Percentiles rank a stretch among this genome's conserved stretches.
These are phyloP conservation scores for Rhododendron williamsianum DNA, from an alignment of 148 eudicot genomes.

Conservation along the genomic window DNA sequence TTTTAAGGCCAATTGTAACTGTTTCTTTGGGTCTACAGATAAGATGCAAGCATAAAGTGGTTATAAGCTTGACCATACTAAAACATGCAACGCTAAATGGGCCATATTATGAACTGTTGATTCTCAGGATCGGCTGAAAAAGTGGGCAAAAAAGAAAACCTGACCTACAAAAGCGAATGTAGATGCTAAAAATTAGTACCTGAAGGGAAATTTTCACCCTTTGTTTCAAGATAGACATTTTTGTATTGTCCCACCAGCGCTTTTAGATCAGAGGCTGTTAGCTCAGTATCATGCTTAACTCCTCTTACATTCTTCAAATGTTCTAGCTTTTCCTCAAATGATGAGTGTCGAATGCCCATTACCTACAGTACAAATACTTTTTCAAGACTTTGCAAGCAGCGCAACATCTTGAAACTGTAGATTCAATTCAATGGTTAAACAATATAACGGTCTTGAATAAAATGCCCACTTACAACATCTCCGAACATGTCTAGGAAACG, in stretches of 20 bases:
- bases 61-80: neutral
- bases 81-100: neutral
- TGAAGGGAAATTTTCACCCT: conserved; percentile 75
- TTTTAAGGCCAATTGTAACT: conserved; percentile 68
- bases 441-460: neutral
- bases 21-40: conserved; percentile 70
- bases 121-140: neutral
- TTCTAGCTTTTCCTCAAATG: conserved; percentile 79
- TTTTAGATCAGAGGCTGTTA: conserved; percentile 76
- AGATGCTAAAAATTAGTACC: conserved; percentile 30
- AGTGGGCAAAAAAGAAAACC: neutral
- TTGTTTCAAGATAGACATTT: conserved; percentile 71
- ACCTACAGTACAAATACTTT: conserved; percentile 46
- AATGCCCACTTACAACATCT: conserved; percentile 55
- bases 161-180: neutral
- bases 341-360: conserved; percentile 78
- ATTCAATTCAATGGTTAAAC: neutral
- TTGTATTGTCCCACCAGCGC: conserved; percentile 73
- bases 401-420: neutral
- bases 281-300: conserved; percentile 72
- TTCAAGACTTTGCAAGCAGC: conserved; percentile 1
- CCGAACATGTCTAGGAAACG: conserved; percentile 99
- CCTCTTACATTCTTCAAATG: conserved; percentile 57
- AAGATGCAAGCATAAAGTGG: neutral
- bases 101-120: neutral